Conservation (phyloP, 805 yeast species). For the Wickerhamomyces strasburgensis region DNA sequence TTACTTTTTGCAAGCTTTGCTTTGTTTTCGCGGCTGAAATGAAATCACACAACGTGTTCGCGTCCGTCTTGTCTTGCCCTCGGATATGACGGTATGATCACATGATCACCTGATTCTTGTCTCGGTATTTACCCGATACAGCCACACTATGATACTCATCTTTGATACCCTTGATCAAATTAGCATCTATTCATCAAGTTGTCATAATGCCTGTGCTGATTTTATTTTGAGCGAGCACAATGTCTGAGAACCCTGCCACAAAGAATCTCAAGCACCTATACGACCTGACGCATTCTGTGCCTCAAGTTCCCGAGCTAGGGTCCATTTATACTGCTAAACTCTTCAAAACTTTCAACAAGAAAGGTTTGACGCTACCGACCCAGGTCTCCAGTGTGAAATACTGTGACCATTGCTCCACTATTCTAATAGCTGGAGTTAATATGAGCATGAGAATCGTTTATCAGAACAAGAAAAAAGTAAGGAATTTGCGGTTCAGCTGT, state of each 20-base stretch:
- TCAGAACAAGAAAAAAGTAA: conserved; percentile 7
- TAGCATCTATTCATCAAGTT: too few species aligned
- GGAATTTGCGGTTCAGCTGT: conserved; percentile 25
- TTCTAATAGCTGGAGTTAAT: conserved; percentile 29
- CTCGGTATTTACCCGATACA: not conserved
- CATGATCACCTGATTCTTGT: not conserved
- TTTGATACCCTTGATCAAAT: too few species aligned
- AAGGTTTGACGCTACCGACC: conserved; percentile 17
- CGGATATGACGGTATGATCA: not conserved
- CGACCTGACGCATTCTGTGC: conserved; percentile 14
- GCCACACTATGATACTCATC: too few species aligned
- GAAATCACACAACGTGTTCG: not conserved
- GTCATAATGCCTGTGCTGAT: too few species aligned
- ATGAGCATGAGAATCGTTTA: conserved; percentile 21
- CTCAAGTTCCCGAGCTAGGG: conserved; percentile 10
- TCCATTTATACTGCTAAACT: conserved; percentile 26
- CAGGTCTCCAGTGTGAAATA: conserved; percentile 6
- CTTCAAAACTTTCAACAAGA: conserved; percentile 25
- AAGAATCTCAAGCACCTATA: conserved; percentile 15
- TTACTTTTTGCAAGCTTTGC: not conserved
- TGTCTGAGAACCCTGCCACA: not conserved
- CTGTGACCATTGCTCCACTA: conserved; percentile 15
- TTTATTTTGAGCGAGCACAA: not conserved
- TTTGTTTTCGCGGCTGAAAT: not conserved
- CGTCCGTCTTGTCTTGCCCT: too few species aligned